Base-by-base conservation (phyloP, 1,284 basidiomycete genomes). In the Tetrapyrgos nigripes region DNA sequence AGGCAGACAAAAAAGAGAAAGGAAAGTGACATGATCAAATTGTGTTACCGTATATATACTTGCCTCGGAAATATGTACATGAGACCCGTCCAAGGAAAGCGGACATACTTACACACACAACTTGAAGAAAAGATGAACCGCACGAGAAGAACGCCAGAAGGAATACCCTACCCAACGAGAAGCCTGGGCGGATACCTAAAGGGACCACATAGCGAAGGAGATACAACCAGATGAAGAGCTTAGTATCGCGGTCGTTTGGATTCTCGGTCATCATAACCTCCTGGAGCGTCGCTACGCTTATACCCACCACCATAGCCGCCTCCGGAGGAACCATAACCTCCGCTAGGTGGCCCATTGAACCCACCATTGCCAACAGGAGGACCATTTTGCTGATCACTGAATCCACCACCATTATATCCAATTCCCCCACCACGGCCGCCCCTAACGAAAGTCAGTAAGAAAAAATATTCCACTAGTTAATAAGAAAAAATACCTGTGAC, bases 211-310 rank as follows among this genome's bases (percentile, higher is more conserved):
- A 33, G 37, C 48, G 26, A 56, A 47, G n/a, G 28, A 50, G 51
- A 48, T 29, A 23, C 33, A 26, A 29, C 51, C 37, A 40, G 28
- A n/a, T 48, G 28, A 33, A 40, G 43, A 45, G n/a, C 56, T 80
- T 86, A 93, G 74, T 92, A 93, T 68, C 92, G 85, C 68, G 88
- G 86, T 69, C 92, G 88, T 77, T 94, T 94, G 44, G 82, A 68
- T 66, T 93, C 91, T 64, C 91, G 85, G 74, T 93, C 92, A 68
- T 92, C 91, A 74, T 84, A 88, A 68, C 88, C 88, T 74, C 87
- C 86, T 56, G 86, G 80, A 62, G 82, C 85, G 68, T 85, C 83
- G 70, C 83, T 80, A 61, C 89, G 84, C 75, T 90, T 91, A 76
- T 87, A 85, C 53, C 50, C 50, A 28, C 83, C 83, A 63, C 86